These are phyloP conservation scores for Exophiala calicioides DNA, from an alignment of 2,329 filamentous ascomycete species.

Conservation along the genomic window DNA sequence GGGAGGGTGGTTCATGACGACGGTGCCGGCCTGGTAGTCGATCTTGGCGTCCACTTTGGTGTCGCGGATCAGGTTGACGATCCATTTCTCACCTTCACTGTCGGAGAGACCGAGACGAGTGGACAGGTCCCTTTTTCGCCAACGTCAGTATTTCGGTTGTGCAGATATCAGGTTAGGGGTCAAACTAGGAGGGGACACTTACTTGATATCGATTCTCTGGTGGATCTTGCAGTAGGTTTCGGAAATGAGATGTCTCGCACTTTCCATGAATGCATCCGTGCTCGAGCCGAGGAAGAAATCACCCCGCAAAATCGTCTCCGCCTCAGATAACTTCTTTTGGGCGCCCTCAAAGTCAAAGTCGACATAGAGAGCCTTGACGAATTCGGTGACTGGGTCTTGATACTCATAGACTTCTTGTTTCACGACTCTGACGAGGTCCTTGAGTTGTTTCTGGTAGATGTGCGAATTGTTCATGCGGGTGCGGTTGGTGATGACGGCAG, in stretches of 20 bases:
- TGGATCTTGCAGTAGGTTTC: conserved; percentile 99
- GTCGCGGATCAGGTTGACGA: conserved; percentile 97
- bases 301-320: conserved; percentile 84
- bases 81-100: conserved; percentile 99
- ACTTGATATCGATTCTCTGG: conserved; percentile 95
- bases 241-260: conserved; percentile 92
- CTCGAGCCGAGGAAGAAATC: conserved; percentile 94
- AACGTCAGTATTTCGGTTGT: conserved; percentile 5
- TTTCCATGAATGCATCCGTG: conserved; percentile 87
- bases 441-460: conserved; percentile 95
- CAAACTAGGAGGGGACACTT: conserved; percentile 34
- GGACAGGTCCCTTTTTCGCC: conserved; percentile 69
- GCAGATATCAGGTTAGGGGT: too few species aligned
- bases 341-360: conserved; percentile 98
- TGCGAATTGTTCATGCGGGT: conserved; percentile 77
- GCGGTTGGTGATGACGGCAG: conserved; percentile 92
- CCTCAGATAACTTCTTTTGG: conserved; percentile 79
- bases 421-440: conserved; percentile 93
- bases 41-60: conserved; percentile 98
- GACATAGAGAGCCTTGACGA: conserved; percentile 93
- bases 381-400: conserved; percentile 91
- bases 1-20: conserved; percentile 98
- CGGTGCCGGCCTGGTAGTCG: conserved; percentile 97
- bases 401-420: conserved; percentile 98
- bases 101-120: conserved; percentile 86